phyloP scores from a whole-genome alignment of 768 basidiomycete genomes.

The Tricholoma terreum region DNA sequence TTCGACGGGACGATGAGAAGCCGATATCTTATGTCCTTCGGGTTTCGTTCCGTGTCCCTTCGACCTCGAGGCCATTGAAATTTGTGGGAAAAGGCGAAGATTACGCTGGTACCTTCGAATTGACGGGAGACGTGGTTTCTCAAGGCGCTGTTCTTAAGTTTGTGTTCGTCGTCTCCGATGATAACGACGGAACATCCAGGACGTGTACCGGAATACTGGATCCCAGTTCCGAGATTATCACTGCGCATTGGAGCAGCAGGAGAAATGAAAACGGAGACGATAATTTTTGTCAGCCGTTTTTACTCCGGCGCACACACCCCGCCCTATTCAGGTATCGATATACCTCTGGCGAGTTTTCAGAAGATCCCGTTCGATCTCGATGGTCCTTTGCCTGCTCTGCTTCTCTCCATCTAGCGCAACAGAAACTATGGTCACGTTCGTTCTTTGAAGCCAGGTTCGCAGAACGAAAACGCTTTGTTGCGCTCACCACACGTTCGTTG shows the following conservation, averaged over 20 bases:
- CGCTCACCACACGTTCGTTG: constrained; percentile 26
- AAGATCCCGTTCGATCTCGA: constrained; percentile 29
- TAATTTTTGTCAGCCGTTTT: constrained; percentile 18
- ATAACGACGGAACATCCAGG: constrained; percentile 25
- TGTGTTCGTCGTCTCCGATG: constrained; percentile 23
- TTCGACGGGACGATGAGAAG: constrained; percentile 20
- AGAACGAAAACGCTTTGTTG: constrained; percentile 30
- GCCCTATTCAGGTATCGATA: constrained; percentile 31
- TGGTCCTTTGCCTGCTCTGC: constrained; percentile 34
- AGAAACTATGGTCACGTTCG: constrained; percentile 28
- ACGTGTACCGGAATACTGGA: constrained; percentile 23
- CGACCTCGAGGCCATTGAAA: constrained; percentile 13
- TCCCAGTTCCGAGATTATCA: constrained; percentile 14
- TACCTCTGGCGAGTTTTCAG: constrained; percentile 21
- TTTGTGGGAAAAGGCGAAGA: constrained; percentile 34
- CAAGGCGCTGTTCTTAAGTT: constrained; percentile 20
- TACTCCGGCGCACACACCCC: constrained; percentile 26
- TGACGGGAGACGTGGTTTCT: constrained; percentile 21
- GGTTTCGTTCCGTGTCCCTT: constrained; percentile 24
- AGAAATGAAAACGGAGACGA: constrained; percentile 7
- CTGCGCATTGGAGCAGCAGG: constrained; percentile 14
- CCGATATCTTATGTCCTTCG: constrained; percentile 25
- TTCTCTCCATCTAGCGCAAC: constrained; percentile 27
- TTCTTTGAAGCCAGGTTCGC: constrained; percentile 29
- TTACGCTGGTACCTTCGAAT: constrained; percentile 28